Evolutionary conservation across 1,139 yeast species (phyloP).

Genomic region (Lodderomyces margitis): DNA sequence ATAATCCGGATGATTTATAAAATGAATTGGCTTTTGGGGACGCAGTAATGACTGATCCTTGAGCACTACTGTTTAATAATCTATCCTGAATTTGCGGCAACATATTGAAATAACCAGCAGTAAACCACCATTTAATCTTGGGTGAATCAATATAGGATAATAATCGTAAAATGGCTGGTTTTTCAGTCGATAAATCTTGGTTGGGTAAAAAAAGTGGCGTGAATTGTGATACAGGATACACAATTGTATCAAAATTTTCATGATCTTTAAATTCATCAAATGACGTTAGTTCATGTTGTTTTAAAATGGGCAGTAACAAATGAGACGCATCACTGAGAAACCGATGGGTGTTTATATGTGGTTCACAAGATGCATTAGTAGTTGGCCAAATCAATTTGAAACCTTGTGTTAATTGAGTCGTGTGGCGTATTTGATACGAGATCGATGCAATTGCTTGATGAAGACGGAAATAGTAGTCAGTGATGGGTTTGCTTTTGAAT

Average conservation of each 20-base stretch:
- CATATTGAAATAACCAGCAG: slow-evolving; percentile 97
- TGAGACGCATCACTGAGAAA: slow-evolving; percentile 61
- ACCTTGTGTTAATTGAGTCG: slow-evolving; percentile 39
- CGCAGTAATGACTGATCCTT: slow-evolving; percentile 81
- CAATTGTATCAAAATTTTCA: slow-evolving; percentile 52
- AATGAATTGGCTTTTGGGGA: slow-evolving; percentile 93
- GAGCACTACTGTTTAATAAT: slow-evolving; percentile 57
- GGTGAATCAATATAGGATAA: slow-evolving; percentile 58
- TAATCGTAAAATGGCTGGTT: slow-evolving; percentile 61
- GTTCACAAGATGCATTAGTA: slow-evolving; percentile 70
- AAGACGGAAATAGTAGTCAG: slow-evolving; percentile 71
- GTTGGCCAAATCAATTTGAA: slow-evolving; percentile 74
- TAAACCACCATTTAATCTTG: slow-evolving; percentile 73
- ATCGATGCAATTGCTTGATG: slow-evolving; percentile 66
- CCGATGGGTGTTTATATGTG: slow-evolving; percentile 54
- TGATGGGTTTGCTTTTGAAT: slow-evolving; percentile 54
- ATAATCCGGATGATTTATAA: slow-evolving; percentile 78
- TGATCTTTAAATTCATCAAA: slow-evolving; percentile 34
- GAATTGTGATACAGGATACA: slow-evolving; percentile 90
- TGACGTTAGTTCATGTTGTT: slow-evolving; percentile 35
- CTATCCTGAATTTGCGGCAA: slow-evolving; percentile 68
- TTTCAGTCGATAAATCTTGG: slow-evolving; percentile 69
- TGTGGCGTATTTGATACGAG: slow-evolving; percentile 59
- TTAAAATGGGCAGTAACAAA: slow-evolving; percentile 56
- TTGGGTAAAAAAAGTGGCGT: slow-evolving; percentile 71